phyloP scores from a whole-genome alignment of 1,284 basidiomycete genomes.

The Leccinum pallidistipes region DNA sequence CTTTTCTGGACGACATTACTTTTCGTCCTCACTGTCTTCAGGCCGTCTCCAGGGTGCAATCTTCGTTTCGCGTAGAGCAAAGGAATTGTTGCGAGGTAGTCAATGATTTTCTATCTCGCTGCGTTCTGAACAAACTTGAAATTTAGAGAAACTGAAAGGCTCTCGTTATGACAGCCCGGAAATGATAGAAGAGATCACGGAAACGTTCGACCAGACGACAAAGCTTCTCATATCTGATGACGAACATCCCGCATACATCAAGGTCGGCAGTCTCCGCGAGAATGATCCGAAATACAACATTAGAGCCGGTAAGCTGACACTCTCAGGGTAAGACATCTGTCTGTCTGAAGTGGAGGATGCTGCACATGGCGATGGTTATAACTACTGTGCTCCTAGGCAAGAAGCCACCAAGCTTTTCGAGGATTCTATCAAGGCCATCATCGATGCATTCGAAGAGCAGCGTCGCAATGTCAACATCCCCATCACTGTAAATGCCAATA shows the following conservation, averaged over 20 bases:
- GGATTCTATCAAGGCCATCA: constrained; percentile 37
- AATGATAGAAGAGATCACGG: constrained; percentile 35
- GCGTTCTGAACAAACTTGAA: background rate
- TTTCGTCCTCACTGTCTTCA: constrained; percentile 32
- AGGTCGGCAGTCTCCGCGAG: constrained; percentile 37
- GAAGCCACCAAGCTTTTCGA: constrained; percentile 40
- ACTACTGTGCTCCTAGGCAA: constrained; percentile 15
- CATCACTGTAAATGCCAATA: constrained; percentile 20
- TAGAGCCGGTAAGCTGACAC: constrained; percentile 35
- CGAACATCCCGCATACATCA: constrained; percentile 36
- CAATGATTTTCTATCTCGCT: background rate
- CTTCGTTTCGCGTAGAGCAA: constrained; percentile 43
- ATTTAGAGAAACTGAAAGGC: constrained; percentile 13
- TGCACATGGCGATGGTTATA: background rate
- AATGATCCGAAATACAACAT: constrained; percentile 37
- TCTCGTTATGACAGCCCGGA: constrained; percentile 17
- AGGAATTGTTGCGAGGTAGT: constrained; percentile 36
- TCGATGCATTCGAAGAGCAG: constrained; percentile 37
- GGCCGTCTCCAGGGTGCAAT: constrained; percentile 35
- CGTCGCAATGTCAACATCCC: constrained; percentile 16
- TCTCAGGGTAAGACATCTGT: constrained; percentile 33
- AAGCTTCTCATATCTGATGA: constrained; percentile 38
- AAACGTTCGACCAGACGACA: constrained; percentile 39
- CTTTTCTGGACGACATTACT: constrained; percentile 25
- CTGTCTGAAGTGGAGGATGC: background rate